Conservation (phyloP, 768 basidiomycete genomes). For the Dendrothele bispora region DNA sequence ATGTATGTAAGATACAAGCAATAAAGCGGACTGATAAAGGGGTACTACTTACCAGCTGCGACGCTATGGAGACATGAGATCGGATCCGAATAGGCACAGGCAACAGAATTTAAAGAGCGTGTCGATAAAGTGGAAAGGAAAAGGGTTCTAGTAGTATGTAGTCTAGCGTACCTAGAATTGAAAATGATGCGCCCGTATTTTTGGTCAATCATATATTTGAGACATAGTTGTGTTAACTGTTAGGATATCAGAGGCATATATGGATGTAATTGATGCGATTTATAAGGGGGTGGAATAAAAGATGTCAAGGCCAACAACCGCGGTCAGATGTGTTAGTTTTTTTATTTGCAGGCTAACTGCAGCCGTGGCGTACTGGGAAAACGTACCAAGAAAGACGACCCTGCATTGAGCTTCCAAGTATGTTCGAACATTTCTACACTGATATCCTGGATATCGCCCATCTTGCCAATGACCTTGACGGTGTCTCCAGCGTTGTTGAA, state of each 20-base stretch:
- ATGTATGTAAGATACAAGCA: too few relatives aligned
- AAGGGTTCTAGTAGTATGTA: too few relatives aligned
- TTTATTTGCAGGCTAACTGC: too few relatives aligned
- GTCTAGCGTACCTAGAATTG: conserved; percentile 46
- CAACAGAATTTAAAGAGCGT: neutral
- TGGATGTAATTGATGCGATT: too few relatives aligned
- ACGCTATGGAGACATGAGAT: conserved; percentile 30
- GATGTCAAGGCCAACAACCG: too few relatives aligned
- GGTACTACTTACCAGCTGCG: conserved; percentile 43
- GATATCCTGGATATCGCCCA: conserved; percentile 45
- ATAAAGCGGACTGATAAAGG: too few relatives aligned
- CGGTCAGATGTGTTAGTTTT: too few relatives aligned
- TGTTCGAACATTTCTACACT: conserved; percentile 27
- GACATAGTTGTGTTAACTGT: conserved; percentile 52
- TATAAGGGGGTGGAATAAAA: too few relatives aligned
- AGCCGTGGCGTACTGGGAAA: too few relatives aligned
- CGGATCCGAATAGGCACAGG: neutral
- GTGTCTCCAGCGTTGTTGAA: conserved; percentile 52
- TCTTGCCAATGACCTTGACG: conserved; percentile 39
- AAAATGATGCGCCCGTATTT: conserved; percentile 52
- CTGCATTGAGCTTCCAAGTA: conserved; percentile 50
- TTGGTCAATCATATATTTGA: conserved; percentile 49
- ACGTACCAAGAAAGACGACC: conserved; percentile 45
- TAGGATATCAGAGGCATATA: too few relatives aligned
- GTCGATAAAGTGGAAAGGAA: neutral